Evolutionary conservation across 1,139 yeast genomes (phyloP).

Genomic region (Lodderomyces beijingensis): DNA sequence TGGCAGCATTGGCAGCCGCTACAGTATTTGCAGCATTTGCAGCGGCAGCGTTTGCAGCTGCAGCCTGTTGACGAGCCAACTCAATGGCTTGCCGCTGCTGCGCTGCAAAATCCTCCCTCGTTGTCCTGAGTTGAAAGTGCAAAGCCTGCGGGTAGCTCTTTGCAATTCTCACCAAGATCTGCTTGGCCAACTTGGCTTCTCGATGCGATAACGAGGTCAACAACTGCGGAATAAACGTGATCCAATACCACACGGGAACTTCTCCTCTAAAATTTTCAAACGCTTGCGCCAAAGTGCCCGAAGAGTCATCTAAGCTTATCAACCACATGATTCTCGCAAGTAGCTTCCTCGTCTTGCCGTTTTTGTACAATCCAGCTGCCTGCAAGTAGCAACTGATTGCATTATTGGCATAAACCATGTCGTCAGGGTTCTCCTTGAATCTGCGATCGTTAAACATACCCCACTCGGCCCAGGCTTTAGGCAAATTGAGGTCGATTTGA

Average conservation of each 20-base stretch:
- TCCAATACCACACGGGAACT: constrained; percentile 99
- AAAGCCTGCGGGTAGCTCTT: constrained; percentile 96
- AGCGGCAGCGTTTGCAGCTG: constrained; percentile 23
- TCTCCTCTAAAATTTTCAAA: constrained; percentile 93
- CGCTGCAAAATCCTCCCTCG: constrained; percentile 89
- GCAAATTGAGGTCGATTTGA: constrained; percentile 86
- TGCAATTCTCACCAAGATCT: constrained; percentile 85
- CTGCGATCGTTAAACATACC: constrained; percentile 91
- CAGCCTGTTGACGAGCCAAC: constrained; percentile 24
- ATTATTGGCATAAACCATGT: constrained; percentile 82
- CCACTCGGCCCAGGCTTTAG: constrained; percentile 99
- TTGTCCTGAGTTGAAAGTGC: constrained; percentile 91
- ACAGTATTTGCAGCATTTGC: constrained; percentile 9
- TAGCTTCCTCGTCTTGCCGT: constrained; percentile 82
- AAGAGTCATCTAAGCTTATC: constrained; percentile 82
- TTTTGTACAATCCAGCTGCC: constrained; percentile 95
- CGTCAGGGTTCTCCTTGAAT: constrained; percentile 79
- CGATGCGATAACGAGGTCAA: constrained; percentile 84
- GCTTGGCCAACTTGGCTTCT: constrained; percentile 86
- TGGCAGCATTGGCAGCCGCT: background rate
- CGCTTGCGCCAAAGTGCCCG: constrained; percentile 79
- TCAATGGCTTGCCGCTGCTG: constrained; percentile 77
- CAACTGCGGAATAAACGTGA: constrained; percentile 91
- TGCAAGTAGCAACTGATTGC: constrained; percentile 95
- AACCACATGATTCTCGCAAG: constrained; percentile 92